A percentile compares a stretch with the other conserved stretches of the same genome.
These are phyloP conservation scores for Aspergillus ostianus DNA, from an alignment of 495 filamentous ascomycete species.

Conservation along the genomic window DNA sequence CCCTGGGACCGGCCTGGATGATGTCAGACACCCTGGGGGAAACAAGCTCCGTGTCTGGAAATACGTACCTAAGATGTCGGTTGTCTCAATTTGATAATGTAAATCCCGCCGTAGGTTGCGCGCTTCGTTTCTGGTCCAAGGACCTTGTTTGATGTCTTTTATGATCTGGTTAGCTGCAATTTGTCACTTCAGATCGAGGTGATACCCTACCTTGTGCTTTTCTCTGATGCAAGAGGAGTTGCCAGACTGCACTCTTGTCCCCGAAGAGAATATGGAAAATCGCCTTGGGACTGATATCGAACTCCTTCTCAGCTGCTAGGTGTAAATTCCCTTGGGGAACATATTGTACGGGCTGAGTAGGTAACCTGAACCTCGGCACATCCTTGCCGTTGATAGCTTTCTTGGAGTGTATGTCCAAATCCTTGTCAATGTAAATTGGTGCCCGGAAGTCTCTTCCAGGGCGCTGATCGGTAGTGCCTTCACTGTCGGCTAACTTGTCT, in stretches of 20 bases:
- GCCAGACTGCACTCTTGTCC: slow-evolving; percentile 91
- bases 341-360: slow-evolving; percentile 76
- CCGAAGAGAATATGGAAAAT: slow-evolving; percentile 95
- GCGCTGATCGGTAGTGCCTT: slow-evolving; percentile 22
- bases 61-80: slow-evolving; percentile 60
- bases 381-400: slow-evolving; percentile 48
- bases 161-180: slow-evolving; percentile 17
- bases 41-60: background rate
- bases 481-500: slow-evolving; percentile 19
- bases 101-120: slow-evolving; percentile 74
- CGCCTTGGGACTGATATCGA: slow-evolving; percentile 86
- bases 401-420: slow-evolving; percentile 49
- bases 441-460: slow-evolving; percentile 55
- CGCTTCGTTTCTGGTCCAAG: slow-evolving; percentile 71
- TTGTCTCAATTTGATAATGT: slow-evolving; percentile 70
- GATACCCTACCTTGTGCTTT: slow-evolving; percentile 60
- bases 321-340: slow-evolving; percentile 76
- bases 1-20: slow-evolving; percentile 46
- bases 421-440: slow-evolving; percentile 62
- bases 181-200: background rate
- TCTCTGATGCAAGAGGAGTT: slow-evolving; percentile 83
- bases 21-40: slow-evolving; percentile 9
- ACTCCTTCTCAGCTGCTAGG: slow-evolving; percentile 67
- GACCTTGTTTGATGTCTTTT: slow-evolving; percentile 71
- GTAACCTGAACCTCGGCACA: slow-evolving; percentile 73